Conservation (phyloP, 345 rosid genomes). For the Eutrema yunnanense region DNA sequence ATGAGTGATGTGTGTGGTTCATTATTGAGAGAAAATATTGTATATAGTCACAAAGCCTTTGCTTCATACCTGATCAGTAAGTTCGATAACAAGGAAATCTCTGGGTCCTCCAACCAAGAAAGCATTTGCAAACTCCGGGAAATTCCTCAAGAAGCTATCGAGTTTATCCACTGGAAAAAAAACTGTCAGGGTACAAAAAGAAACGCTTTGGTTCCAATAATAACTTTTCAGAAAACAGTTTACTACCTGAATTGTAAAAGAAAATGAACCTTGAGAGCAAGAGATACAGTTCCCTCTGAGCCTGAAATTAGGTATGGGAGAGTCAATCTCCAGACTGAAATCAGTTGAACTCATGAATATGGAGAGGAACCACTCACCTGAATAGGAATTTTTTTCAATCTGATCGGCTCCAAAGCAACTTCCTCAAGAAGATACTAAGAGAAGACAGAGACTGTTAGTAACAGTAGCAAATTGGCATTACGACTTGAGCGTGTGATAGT, state of each 20-base stretch:
- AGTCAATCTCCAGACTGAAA: not conserved
- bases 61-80: constrained; percentile 77
- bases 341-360: not conserved
- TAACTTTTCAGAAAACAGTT: not conserved
- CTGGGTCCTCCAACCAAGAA: constrained; percentile 85
- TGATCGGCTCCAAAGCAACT: constrained; percentile 62
- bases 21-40: not conserved
- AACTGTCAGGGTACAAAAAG: constrained; percentile 4
- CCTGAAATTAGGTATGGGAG: constrained; percentile 36
- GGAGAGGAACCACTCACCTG: constrained; percentile 45
- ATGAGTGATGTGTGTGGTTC: not conserved
- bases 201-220: not conserved
- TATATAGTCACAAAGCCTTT: not conserved
- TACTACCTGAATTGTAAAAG: constrained; percentile 79
- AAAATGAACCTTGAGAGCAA: constrained; percentile 85
- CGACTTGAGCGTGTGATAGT: not conserved
- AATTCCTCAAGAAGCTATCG: constrained; percentile 62
- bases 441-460: constrained; percentile 6
- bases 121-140: constrained; percentile 76
- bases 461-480: not conserved
- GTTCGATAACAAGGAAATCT: constrained; percentile 88
- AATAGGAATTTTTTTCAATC: constrained; percentile 65
- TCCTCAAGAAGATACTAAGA: constrained; percentile 85
- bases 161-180: constrained; percentile 67
- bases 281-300: constrained; percentile 79